Conservation (phyloP, 768 basidiomycete species). For the Trametes elegans region DNA sequence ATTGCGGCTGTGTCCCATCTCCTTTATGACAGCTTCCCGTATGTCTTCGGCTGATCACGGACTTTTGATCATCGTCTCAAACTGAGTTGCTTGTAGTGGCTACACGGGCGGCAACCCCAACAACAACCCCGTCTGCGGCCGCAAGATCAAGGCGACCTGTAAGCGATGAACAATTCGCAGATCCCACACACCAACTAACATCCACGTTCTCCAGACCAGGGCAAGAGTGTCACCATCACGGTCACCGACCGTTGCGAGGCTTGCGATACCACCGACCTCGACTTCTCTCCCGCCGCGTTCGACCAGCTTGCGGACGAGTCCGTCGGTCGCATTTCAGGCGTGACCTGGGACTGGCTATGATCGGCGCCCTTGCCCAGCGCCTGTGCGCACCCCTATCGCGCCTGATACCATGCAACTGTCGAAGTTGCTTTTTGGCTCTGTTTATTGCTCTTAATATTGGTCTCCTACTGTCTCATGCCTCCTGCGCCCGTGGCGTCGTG, state of each 20-base stretch:
- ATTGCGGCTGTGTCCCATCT: constrained; percentile 58
- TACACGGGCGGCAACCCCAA: constrained; percentile 66
- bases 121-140: constrained; percentile 68
- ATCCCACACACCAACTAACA: constrained; percentile 1
- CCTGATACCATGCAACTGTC: neutral
- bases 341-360: constrained; percentile 43
- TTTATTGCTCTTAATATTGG: constrained; percentile 17
- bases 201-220: constrained; percentile 40
- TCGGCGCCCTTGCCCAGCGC: neutral
- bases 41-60: constrained; percentile 25
- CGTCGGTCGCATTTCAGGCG: constrained; percentile 49
- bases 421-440: constrained; percentile 7
- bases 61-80: neutral
- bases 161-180: constrained; percentile 25
- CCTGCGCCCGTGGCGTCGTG: constrained; percentile 23
- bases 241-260: constrained; percentile 64
- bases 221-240: constrained; percentile 45
- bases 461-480: neutral
- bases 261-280: constrained; percentile 52
- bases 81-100: constrained; percentile 38
- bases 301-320: constrained; percentile 37
- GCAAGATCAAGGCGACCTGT: constrained; percentile 47
- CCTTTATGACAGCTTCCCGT: constrained; percentile 63
- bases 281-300: constrained; percentile 65
- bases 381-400: neutral